Conservation (phyloP, 2,329 filamentous ascomycete species). For the Cercospora sojina region DNA sequence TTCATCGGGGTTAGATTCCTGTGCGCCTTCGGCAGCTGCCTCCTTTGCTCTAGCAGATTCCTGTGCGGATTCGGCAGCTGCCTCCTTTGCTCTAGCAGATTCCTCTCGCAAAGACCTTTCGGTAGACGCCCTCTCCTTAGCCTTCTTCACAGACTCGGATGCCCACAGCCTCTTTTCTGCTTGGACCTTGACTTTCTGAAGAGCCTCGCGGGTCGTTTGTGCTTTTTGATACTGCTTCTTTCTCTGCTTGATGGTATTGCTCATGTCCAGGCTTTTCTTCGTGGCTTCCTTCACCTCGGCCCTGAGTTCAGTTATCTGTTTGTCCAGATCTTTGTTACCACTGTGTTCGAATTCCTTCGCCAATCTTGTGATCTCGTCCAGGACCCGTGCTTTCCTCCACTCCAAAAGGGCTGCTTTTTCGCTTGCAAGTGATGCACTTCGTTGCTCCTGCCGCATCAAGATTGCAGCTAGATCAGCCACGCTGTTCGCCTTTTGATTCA, state of each 20-base stretch:
- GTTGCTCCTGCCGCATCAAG: constrained; percentile 50
- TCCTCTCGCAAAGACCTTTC: neutral
- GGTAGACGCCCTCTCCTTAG: constrained; percentile 5
- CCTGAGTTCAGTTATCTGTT: constrained; percentile 18
- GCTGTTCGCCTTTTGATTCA: constrained; percentile 64
- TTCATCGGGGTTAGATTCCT: too few relatives aligned
- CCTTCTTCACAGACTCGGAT: constrained; percentile 19
- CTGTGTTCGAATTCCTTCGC: constrained; percentile 18
- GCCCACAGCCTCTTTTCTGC: constrained; percentile 26
- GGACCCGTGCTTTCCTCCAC: constrained; percentile 18
- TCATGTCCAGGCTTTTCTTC: constrained; percentile 9
- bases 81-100: neutral
- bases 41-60: neutral
- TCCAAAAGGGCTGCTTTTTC: constrained; percentile 20
- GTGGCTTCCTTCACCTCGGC: constrained; percentile 8
- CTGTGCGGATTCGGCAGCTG: neutral
- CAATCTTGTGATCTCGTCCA: constrained; percentile 27
- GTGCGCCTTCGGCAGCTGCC: neutral
- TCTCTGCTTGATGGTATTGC: constrained; percentile 3
- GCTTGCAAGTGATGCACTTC: constrained; percentile 31
- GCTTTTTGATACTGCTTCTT: constrained; percentile 9
- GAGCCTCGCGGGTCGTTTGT: neutral
- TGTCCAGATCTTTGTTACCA: constrained; percentile 25
- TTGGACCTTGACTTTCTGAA: neutral
- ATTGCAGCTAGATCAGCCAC: constrained; percentile 61